These are phyloP conservation scores for Pogostemon cablin DNA, from an alignment of 257 asterid species.

Conservation along the genomic window DNA sequence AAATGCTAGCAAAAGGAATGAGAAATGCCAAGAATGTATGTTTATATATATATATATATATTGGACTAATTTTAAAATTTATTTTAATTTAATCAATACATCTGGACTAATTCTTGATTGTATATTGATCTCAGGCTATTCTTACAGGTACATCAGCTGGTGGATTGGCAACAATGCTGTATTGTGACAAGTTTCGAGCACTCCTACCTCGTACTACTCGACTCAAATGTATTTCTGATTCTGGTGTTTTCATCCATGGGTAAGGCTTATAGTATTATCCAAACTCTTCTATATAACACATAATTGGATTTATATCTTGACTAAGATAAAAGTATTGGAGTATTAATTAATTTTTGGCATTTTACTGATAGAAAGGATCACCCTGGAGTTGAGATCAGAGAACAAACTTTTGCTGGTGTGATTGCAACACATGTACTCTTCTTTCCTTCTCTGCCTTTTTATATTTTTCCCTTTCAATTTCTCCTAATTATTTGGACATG, in stretches of 20 bases:
- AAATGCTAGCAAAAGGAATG: constrained; percentile 46
- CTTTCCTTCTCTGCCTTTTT: background rate
- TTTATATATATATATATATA: background rate
- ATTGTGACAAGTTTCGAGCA: constrained; percentile 48
- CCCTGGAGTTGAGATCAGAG: constrained; percentile 26
- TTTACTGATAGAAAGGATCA: constrained; percentile 33
- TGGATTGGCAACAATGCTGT: constrained; percentile 45
- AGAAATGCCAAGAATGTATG: constrained; percentile 41
- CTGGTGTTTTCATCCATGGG: constrained; percentile 50
- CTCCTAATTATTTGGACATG: no score
- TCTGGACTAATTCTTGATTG: background rate
- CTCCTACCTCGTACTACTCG: constrained; percentile 26
- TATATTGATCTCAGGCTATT: constrained; percentile 36
- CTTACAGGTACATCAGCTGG: constrained; percentile 57
- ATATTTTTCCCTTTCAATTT: background rate
- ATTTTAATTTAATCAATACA: background rate
- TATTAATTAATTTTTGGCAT: background rate
- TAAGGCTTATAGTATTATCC: background rate
- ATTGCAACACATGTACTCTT: constrained; percentile 29
- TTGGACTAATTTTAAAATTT: background rate
- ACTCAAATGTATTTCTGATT: constrained; percentile 54
- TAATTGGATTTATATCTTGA: background rate
- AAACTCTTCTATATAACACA: background rate
- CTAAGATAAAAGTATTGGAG: background rate
- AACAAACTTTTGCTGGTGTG: constrained; percentile 4